phyloP scores from a whole-genome alignment of 1,284 basidiomycete species.

The Lignosus rhinocerotis region DNA sequence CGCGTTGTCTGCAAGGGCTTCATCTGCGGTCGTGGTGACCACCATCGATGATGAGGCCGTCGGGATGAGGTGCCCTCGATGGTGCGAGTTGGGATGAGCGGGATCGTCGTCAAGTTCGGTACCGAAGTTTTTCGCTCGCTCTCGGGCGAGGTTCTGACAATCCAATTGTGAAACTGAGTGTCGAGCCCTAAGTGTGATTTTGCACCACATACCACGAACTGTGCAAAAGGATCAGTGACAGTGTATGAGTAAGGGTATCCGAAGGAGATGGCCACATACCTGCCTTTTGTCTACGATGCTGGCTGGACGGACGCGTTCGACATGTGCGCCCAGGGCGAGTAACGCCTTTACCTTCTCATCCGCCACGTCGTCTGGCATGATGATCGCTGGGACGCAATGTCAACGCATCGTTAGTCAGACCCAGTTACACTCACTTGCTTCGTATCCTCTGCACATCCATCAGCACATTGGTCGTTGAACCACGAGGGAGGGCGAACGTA shows the following conservation, averaged over 20 bases:
- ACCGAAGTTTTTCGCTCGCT: constrained; percentile 76
- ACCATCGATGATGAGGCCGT: constrained; percentile 44
- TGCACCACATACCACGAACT: constrained; percentile 8
- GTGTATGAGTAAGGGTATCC: constrained; percentile 45
- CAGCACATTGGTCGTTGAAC: background rate
- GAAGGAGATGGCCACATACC: constrained; percentile 59
- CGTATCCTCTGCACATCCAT: constrained; percentile 62
- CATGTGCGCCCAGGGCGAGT: constrained; percentile 81
- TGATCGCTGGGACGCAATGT: constrained; percentile 60
- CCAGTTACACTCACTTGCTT: constrained; percentile 55
- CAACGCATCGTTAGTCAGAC: background rate
- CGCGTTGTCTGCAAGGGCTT: constrained; percentile 37
- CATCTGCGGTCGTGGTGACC: constrained; percentile 54
- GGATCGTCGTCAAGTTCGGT: constrained; percentile 38
- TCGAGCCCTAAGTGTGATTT: background rate
- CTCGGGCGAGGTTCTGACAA: constrained; percentile 76
- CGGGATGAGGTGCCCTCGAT: constrained; percentile 27
- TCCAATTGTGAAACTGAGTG: background rate
- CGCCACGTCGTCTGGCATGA: constrained; percentile 94
- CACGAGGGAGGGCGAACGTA: constrained; percentile 35
- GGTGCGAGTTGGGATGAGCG: constrained; percentile 12
- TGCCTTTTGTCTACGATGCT: constrained; percentile 95
- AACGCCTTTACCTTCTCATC: constrained; percentile 89
- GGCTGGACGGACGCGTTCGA: constrained; percentile 83
- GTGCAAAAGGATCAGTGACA: background rate